phyloP scores from a whole-genome alignment of 768 basidiomycete genomes.

The Mycena leptocephala region DNA sequence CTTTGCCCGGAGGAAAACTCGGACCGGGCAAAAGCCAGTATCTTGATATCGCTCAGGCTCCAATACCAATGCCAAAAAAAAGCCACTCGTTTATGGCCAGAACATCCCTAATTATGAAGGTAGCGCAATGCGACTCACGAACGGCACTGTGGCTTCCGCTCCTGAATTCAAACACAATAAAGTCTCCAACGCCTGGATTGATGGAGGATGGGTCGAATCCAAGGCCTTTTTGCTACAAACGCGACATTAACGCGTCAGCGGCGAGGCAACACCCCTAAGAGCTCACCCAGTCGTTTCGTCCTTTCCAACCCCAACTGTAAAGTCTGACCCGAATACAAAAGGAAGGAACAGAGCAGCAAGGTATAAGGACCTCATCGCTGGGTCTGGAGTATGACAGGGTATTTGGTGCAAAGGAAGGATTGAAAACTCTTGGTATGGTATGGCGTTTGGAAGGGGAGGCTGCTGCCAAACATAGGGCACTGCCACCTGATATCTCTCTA shows the following conservation, averaged over 20 bases:
- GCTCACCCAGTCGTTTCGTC: constrained; percentile 59
- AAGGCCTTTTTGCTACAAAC: constrained; percentile 52
- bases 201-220: constrained; percentile 61
- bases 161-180: constrained; percentile 55
- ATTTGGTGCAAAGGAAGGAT: background rate
- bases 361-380: constrained; percentile 14
- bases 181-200: constrained; percentile 52
- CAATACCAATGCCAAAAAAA: too few relatives aligned
- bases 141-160: constrained; percentile 58
- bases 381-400: too few relatives aligned
- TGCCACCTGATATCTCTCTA: too few relatives aligned
- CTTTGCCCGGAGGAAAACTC: too few relatives aligned
- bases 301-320: constrained; percentile 57
- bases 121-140: constrained; percentile 47
- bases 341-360: constrained; percentile 33
- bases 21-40: too few relatives aligned
- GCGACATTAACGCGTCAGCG: background rate
- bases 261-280: background rate
- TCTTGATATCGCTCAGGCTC: too few relatives aligned
- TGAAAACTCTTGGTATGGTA: background rate
- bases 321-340: constrained; percentile 48
- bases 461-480: too few relatives aligned
- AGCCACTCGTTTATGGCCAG: too few relatives aligned
- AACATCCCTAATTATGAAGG: too few relatives aligned
- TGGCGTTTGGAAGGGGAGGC: too few relatives aligned